phyloP scores from a whole-genome alignment of 805 yeast genomes.

The Starmerella floris region DNA sequence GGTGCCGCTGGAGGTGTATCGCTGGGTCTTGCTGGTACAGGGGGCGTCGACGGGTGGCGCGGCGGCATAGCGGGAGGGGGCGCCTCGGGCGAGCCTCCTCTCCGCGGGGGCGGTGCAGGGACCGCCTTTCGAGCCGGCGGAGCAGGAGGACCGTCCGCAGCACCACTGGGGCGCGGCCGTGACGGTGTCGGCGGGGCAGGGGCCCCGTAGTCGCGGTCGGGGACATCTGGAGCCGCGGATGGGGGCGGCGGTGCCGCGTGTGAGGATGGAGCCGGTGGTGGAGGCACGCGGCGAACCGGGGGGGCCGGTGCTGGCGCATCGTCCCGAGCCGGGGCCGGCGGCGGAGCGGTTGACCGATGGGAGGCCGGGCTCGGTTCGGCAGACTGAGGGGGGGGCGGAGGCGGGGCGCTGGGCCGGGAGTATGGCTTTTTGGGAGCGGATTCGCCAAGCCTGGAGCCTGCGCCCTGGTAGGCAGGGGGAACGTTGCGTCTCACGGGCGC shows the following conservation, averaged over 20 bases:
- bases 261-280: background rate
- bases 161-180: constrained; percentile 12
- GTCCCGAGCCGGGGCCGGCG: constrained; percentile 5
- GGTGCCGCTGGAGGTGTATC: constrained; percentile 18
- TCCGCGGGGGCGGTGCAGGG: constrained; percentile 10
- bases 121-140: constrained; percentile 24
- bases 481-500: constrained; percentile 15
- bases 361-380: background rate
- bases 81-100: background rate
- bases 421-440: constrained; percentile 6
- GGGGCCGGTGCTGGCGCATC: background rate
- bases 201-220: background rate
- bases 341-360: background rate
- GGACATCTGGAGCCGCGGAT: no score
- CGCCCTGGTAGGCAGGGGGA: constrained; percentile 13
- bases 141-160: constrained; percentile 25
- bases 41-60: background rate
- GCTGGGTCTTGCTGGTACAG: background rate
- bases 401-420: background rate
- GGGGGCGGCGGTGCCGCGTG: constrained; percentile 4
- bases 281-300: background rate
- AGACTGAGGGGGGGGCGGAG: background rate
- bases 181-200: background rate
- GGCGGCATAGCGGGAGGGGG: background rate
- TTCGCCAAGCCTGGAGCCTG: constrained; percentile 14